phyloP scores from a whole-genome alignment of 2,329 filamentous ascomycete genomes.

The Westerdykella sp. region DNA sequence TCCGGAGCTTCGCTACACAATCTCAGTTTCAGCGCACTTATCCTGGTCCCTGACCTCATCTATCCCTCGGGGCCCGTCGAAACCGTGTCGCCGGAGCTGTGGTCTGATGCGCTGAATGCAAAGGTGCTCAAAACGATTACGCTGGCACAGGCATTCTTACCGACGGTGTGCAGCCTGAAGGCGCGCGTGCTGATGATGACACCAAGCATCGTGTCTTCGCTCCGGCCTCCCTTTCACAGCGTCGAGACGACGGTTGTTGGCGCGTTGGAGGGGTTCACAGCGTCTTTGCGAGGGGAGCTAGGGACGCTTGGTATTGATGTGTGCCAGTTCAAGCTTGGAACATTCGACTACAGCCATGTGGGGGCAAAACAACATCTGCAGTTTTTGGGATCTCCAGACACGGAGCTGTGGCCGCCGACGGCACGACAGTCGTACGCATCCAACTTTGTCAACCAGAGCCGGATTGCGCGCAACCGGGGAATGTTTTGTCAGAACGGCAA shows the following conservation, averaged over 20 bases:
- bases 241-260: slow-evolving; percentile 81
- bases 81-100: slow-evolving; percentile 73
- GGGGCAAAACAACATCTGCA: slow-evolving; percentile 39
- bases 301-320: slow-evolving; percentile 69
- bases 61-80: slow-evolving; percentile 81
- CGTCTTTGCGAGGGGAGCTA: slow-evolving; percentile 74
- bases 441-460: slow-evolving; percentile 35
- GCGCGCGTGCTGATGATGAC: slow-evolving; percentile 70
- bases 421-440: slow-evolving; percentile 31
- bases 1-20: slow-evolving; percentile 69
- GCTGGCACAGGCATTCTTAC: slow-evolving; percentile 78
- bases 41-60: slow-evolving; percentile 72
- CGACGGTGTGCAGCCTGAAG: slow-evolving; percentile 48
- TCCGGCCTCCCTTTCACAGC: slow-evolving; percentile 73
- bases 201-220: slow-evolving; percentile 71
- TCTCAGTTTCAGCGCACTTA: slow-evolving; percentile 68
- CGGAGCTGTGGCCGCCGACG: slow-evolving; percentile 34
- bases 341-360: slow-evolving; percentile 74
- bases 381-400: slow-evolving; percentile 27
- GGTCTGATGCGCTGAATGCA: slow-evolving; percentile 87
- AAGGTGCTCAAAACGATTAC: slow-evolving; percentile 86
- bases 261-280: slow-evolving; percentile 78
- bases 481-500: slow-evolving; percentile 44
- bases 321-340: slow-evolving; percentile 83
- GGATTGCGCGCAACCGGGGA: slow-evolving; percentile 45